phyloP scores from a whole-genome alignment of 1,284 basidiomycete species.

The Ganoderma lingzhi region DNA sequence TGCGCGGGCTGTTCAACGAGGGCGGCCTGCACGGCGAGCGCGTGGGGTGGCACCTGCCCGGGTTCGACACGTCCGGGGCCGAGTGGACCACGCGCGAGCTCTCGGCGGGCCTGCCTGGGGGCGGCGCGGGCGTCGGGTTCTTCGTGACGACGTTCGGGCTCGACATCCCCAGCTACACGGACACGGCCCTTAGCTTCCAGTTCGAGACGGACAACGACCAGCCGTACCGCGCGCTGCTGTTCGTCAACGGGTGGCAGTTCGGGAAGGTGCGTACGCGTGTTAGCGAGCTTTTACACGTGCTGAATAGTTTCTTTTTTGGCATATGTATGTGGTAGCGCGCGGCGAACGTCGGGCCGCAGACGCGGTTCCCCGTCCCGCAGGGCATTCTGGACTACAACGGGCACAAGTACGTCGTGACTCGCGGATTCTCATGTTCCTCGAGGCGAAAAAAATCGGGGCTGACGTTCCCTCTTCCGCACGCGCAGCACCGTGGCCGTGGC shows the following conservation, averaged over 20 bases:
- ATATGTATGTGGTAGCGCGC: slow-evolving; percentile 39
- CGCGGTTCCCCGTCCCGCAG: slow-evolving; percentile 80
- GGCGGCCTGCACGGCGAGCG: slow-evolving; percentile 84
- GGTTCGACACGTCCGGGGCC: slow-evolving; percentile 62
- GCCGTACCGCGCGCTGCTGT: slow-evolving; percentile 77
- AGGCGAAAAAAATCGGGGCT: background rate
- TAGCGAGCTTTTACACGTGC: slow-evolving; percentile 43
- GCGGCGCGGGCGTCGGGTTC: slow-evolving; percentile 75
- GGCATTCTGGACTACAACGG: slow-evolving; percentile 79
- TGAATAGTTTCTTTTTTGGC: no score
- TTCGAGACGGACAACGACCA: slow-evolving; percentile 62
- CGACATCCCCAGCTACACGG: slow-evolving; percentile 61
- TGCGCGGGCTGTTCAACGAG: slow-evolving; percentile 78
- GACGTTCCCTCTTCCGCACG: background rate
- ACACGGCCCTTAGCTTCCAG: slow-evolving; percentile 72
- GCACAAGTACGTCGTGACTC: slow-evolving; percentile 34
- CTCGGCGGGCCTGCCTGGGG: slow-evolving; percentile 61
- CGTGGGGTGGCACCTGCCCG: slow-evolving; percentile 83
- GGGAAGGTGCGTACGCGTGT: slow-evolving; percentile 64
- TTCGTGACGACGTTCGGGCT: slow-evolving; percentile 79
- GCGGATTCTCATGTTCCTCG: background rate
- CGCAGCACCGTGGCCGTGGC: slow-evolving; percentile 74
- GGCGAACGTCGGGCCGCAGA: slow-evolving; percentile 62
- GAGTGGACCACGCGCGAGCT: slow-evolving; percentile 64
- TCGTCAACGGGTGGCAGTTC: slow-evolving; percentile 88